Percentiles rank a stretch among this genome's conserved stretches.
Evolutionary conservation across 2,329 filamentous ascomycete species (phyloP).

Genomic region (Colletotrichum chrysophilum): DNA sequence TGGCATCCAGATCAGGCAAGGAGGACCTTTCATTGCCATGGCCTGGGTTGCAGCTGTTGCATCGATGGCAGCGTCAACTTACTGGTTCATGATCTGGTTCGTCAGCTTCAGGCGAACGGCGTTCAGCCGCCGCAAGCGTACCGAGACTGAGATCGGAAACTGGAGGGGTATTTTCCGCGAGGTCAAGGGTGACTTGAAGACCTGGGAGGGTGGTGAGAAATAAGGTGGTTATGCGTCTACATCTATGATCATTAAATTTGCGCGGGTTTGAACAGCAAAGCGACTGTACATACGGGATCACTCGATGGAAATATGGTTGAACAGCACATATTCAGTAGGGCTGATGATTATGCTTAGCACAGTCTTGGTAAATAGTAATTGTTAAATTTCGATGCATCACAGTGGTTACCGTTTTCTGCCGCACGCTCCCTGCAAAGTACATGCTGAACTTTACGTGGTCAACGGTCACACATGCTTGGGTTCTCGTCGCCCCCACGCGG

Average conservation of each 20-base stretch:
- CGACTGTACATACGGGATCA: not conserved
- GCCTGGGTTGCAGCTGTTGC: slow-evolving; percentile 24
- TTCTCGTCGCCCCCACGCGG: not conserved
- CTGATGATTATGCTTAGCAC: not conserved
- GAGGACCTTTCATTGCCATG: slow-evolving; percentile 22
- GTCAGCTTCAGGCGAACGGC: slow-evolving; percentile 26
- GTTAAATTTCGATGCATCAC: not conserved
- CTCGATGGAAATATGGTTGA: not conserved
- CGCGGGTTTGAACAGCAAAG: not conserved
- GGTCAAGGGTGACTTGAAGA: slow-evolving; percentile 23
- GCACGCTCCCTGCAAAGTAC: not conserved
- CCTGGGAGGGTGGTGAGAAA: slow-evolving; percentile 15
- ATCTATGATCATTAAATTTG: not conserved
- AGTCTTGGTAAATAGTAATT: not conserved
- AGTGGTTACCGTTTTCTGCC: not conserved
- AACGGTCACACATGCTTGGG: not conserved
- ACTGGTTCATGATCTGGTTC: slow-evolving; percentile 29
- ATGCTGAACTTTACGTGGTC: not conserved
- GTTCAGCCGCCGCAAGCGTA: slow-evolving; percentile 24
- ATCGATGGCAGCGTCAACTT: not conserved
- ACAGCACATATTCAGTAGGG: not conserved
- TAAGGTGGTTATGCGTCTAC: not conserved
- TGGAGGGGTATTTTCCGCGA: slow-evolving; percentile 27
- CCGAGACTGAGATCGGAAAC: slow-evolving; percentile 23
- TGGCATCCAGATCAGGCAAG: slow-evolving; percentile 16